Conservation (phyloP, 768 basidiomycete species). For the Suillus sp. region DNA sequence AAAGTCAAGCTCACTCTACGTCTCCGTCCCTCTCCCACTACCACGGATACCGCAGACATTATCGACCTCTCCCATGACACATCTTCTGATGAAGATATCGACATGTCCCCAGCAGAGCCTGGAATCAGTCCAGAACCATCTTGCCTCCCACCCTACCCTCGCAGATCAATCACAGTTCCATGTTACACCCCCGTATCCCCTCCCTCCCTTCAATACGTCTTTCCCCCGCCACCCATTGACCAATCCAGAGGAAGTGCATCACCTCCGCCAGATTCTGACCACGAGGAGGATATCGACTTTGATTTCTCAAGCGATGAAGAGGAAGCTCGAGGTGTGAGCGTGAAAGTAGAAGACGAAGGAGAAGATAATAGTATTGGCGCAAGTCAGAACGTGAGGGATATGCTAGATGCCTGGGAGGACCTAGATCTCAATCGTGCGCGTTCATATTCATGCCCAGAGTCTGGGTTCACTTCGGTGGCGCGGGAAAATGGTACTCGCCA, state of each 20-base stretch:
- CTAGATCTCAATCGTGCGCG: conserved; percentile 40
- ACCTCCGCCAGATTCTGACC: conserved; percentile 67
- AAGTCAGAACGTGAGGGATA: conserved; percentile 66
- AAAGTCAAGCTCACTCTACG: conserved; percentile 75
- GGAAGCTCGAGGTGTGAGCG: conserved; percentile 4
- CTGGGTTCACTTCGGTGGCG: conserved; percentile 14
- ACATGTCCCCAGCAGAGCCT: conserved; percentile 24
- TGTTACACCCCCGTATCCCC: conserved; percentile 48
- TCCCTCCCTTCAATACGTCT: conserved; percentile 24
- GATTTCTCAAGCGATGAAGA: conserved; percentile 29
- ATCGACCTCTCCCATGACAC: conserved; percentile 47
- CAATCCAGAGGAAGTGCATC: conserved; percentile 51
- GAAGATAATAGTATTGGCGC: conserved; percentile 35
- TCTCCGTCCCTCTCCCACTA: conserved; percentile 45
- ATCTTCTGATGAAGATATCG: conserved; percentile 18
- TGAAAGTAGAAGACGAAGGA: conserved; percentile 27
- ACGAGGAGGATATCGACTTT: conserved; percentile 40
- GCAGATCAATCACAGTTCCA: conserved; percentile 59
- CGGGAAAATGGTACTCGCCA: conserved; percentile 26
- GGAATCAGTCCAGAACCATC: conserved; percentile 39
- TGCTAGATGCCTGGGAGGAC: conserved; percentile 73
- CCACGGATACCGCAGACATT: conserved; percentile 27
- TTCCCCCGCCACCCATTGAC: conserved; percentile 30
- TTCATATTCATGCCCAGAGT: neutral
- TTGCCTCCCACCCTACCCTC: conserved; percentile 58